Evolutionary conservation across 345 rosid genomes (phyloP), one percentile per base, ranked within the genome.

Genomic region (Limnanthes douglasii): DNA sequence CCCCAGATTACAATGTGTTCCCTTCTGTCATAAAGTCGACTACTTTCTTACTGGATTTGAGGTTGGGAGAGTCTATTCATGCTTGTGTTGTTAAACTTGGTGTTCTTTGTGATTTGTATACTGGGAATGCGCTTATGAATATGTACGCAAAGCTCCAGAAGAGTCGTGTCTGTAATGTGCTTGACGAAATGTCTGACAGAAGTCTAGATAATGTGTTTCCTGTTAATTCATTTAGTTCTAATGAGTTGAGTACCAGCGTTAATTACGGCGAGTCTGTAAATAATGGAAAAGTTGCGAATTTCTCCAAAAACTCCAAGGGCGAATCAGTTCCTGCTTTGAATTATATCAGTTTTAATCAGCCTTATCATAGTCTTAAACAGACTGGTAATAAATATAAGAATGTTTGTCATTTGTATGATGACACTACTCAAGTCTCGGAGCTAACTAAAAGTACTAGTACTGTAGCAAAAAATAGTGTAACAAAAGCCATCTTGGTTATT

Each of bases 101-200:
- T 5, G 16, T 70, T 60, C 77, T 61, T 30, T 52, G 49, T 22
- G 84, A 81, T 57, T 47, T 86, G 69, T 75, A 64, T 31, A 75
- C 77, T 1, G 65, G 75, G 5, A 86, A 86, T 70, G 92, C 96
- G 8, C 68, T 86, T 3, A 59, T 86, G 81, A 86, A 70, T 59
- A 78, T 86, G 94, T 81, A 86, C 3, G 76, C 79, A 0, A 81
- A 73, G 49, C 60, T 72, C 53, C 69, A 48, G 20, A 48, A 41
- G 36, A 26, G 17, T 24, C 3, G 29, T n/a, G 59, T 31, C 4
- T 9, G 18, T 8, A 51, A 48, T 5, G 20, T 48, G 63, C 29
- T 73, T 43, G 82, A 71, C 15, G 56, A 34, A 62, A 73, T 66
- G 56, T 53, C 71, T 31, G 38, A 56, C 1, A 50, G 61, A 35